Conservation (phyloP, 257 asterid species). For the Solanum sparsipilum region DNA sequence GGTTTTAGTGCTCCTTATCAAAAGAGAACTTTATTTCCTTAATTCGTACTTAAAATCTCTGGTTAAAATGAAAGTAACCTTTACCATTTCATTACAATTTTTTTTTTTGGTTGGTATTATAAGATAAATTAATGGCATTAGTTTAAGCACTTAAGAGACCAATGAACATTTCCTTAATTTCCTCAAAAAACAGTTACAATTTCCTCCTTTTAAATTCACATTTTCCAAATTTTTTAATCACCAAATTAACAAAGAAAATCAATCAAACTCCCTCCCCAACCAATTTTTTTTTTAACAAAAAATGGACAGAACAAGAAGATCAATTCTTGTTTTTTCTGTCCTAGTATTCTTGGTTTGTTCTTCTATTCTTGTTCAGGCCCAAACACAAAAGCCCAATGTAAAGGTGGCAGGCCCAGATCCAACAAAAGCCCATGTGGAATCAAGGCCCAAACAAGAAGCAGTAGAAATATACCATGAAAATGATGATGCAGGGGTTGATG, state of each 20-base stretch:
- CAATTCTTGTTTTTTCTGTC: not conserved
- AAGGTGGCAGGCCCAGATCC: not conserved
- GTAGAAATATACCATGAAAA: not conserved
- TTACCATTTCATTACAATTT: not conserved
- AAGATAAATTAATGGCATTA: not conserved
- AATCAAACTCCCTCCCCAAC: not conserved
- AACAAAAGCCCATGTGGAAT: not conserved
- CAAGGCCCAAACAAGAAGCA: not conserved
- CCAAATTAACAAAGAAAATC: not conserved
- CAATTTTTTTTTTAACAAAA: not conserved
- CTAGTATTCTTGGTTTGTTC: not conserved
- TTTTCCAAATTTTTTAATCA: not conserved
- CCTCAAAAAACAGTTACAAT: not conserved
- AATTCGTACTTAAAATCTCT: too few species aligned
- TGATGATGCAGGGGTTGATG: not conserved
- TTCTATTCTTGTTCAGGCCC: not conserved
- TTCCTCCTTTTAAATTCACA: not conserved
- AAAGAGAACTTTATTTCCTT: too few species aligned
- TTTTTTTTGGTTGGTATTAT: not conserved
- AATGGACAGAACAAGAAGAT: constrained; percentile 1
- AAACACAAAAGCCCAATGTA: not conserved
- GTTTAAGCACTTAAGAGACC: not conserved
- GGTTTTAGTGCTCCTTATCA: too few species aligned
- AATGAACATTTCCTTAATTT: not conserved
- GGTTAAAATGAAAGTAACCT: not conserved